Percentiles rank a stretch among this genome's conserved stretches.
Evolutionary conservation across 257 asterid species (phyloP).

Genomic region (Ehretia macrophylla): DNA sequence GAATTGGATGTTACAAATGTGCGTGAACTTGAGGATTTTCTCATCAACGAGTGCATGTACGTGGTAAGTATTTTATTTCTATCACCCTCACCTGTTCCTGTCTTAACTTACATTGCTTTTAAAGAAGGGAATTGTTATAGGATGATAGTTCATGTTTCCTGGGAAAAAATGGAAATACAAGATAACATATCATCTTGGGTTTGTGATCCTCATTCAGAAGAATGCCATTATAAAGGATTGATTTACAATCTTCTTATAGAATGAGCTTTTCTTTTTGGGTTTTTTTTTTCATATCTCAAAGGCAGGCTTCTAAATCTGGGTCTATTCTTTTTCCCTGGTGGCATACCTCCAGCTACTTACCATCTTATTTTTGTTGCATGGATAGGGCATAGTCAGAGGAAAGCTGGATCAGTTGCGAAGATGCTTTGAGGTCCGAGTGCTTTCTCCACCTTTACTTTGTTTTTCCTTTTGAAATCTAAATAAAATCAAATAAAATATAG

Average conservation of each 20-base stretch:
- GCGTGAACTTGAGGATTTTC: conserved; percentile 95
- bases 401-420: conserved; percentile 95
- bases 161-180: no score
- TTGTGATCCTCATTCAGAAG: background rate
- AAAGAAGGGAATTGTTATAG: no score
- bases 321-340: no score
- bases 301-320: no score
- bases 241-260: no score
- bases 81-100: background rate
- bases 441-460: conserved; percentile 14
- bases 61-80: conserved; percentile 56
- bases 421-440: conserved; percentile 79
- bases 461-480: background rate
- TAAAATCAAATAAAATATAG: background rate
- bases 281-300: no score
- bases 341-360: no score
- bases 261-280: no score
- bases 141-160: no score
- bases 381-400: conserved; percentile 94
- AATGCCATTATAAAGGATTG: no score
- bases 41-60: conserved; percentile 96
- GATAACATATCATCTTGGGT: no score
- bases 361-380: conserved; percentile 10
- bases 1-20: conserved; percentile 94
- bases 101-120: background rate